Conservation (phyloP, 768 basidiomycete species). For the Amyloporia xantha region DNA sequence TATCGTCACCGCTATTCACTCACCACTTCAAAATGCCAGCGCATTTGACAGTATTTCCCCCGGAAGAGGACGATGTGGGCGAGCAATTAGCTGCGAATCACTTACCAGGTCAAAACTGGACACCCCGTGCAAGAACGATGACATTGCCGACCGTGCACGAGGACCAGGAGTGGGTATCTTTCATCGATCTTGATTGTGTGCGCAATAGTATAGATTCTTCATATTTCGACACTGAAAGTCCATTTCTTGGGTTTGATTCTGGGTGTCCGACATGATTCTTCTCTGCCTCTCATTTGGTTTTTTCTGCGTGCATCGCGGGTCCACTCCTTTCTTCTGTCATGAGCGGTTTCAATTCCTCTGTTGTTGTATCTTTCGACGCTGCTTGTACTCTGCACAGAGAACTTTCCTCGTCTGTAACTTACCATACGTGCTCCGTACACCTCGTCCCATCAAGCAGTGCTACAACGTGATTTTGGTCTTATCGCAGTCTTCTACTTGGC, state of each 20-base stretch:
- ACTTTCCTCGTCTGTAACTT: not conserved
- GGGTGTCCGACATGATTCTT: not conserved
- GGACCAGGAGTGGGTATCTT: constrained; percentile 21
- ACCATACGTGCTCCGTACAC: not conserved
- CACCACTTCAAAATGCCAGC: constrained; percentile 5
- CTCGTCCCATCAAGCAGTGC: no score
- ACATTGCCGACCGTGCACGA: constrained; percentile 19
- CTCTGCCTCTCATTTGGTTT: not conserved
- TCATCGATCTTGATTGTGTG: constrained; percentile 17
- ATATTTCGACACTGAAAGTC: not conserved
- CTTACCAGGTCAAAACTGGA: not conserved
- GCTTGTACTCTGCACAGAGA: not conserved
- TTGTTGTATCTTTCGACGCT: not conserved
- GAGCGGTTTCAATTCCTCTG: not conserved
- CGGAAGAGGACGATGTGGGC: not conserved
- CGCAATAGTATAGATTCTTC: not conserved
- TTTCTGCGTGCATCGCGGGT: not conserved
- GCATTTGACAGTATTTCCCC: not conserved
- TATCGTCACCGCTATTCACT: not conserved
- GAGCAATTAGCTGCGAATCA: not conserved
- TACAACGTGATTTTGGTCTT: no score
- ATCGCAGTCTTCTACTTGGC: no score
- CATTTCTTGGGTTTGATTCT: constrained; percentile 1
- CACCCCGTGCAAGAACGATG: constrained; percentile 10
- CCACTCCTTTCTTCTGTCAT: not conserved